Percentiles rank a stretch among this genome's conserved stretches.
These are phyloP conservation scores for Lichina pygmaea DNA, from an alignment of 495 filamentous ascomycete species.

Conservation along the genomic window DNA sequence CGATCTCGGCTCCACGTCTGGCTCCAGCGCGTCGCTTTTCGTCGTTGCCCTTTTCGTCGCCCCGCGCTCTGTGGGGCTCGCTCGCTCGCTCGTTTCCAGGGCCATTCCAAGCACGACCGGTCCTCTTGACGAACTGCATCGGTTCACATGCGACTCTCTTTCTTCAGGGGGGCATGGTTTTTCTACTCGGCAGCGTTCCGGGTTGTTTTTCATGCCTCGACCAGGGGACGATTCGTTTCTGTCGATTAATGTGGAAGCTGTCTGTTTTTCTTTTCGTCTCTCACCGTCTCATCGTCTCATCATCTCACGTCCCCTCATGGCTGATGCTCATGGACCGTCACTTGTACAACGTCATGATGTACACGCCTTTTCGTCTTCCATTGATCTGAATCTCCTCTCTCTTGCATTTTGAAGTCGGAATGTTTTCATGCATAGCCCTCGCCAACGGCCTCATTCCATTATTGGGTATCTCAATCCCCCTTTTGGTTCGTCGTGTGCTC, in stretches of 20 bases:
- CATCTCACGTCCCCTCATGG: background rate
- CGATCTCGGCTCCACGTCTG: no score
- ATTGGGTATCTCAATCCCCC: background rate
- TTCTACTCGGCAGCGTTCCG: background rate
- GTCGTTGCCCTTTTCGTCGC: background rate
- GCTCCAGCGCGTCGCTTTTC: background rate
- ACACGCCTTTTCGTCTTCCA: background rate
- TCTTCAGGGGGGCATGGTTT: slow-evolving; percentile 5
- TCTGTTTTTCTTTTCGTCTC: background rate
- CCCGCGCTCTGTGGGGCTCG: background rate
- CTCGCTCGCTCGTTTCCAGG: background rate
- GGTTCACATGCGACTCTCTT: background rate
- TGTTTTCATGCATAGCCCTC: background rate
- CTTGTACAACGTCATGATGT: background rate
- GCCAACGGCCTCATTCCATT: no score
- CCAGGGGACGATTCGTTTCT: background rate
- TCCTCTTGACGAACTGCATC: background rate
- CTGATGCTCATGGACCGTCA: background rate
- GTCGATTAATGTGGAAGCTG: no score
- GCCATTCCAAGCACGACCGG: background rate
- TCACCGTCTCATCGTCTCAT: background rate
- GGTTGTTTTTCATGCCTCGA: slow-evolving; percentile 5
- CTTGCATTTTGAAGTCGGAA: background rate
- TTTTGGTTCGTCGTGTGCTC: background rate
- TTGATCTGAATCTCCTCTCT: background rate